Conservation (phyloP, 1,284 basidiomycete genomes). For the Rhodotorula sp. region DNA sequence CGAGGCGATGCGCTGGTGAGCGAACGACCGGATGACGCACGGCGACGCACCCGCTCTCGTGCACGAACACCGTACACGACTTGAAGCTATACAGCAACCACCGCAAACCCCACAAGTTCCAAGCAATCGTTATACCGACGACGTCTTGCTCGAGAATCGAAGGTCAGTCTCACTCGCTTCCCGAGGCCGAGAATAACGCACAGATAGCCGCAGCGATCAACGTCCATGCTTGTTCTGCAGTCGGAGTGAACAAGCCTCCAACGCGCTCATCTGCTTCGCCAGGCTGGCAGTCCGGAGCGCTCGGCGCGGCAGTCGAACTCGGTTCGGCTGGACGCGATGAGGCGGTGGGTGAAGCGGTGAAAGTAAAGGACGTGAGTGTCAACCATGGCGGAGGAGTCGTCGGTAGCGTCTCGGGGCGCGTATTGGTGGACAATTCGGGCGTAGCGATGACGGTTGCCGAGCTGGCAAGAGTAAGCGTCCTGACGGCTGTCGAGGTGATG, state of each 20-base stretch:
- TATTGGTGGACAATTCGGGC: background rate
- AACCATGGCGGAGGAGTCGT: constrained; percentile 1
- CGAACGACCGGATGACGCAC: too few species aligned
- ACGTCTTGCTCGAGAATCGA: constrained; percentile 6
- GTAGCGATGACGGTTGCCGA: background rate
- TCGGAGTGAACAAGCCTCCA: background rate
- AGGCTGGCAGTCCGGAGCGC: background rate
- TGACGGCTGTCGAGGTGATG: background rate
- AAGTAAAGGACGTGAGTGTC: background rate
- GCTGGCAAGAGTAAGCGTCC: background rate
- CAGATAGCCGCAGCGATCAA: constrained; percentile 5
- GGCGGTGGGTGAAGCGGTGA: background rate
- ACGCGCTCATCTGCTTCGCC: constrained; percentile 6
- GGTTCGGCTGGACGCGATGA: background rate
- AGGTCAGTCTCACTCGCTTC: background rate
- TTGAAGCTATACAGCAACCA: constrained; percentile 41
- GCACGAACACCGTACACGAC: constrained; percentile 34
- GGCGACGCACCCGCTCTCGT: constrained; percentile 38
- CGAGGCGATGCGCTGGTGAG: too few species aligned
- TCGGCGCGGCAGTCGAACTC: background rate
- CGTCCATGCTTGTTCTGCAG: constrained; percentile 3
- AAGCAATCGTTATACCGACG: constrained; percentile 40
- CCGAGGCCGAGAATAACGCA: background rate
- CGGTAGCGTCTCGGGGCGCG: background rate
- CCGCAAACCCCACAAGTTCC: constrained; percentile 43